Evolutionary conservation across 129 eudicot species (phyloP).

Genomic region (Oenanthe sinensis): DNA sequence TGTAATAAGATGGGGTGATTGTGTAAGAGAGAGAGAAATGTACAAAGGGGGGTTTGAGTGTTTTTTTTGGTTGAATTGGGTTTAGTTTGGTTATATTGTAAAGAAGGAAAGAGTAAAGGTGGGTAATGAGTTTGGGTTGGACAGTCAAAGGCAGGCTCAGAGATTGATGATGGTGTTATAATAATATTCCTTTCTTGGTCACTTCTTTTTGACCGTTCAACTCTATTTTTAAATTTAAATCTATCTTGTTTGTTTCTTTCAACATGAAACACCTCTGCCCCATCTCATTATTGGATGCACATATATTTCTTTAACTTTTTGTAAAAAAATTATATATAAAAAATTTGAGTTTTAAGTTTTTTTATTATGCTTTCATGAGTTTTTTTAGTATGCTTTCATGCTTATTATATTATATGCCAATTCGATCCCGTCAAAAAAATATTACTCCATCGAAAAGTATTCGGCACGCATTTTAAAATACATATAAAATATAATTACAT

Average conservation of each 20-base stretch:
- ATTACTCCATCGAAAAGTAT: too few species aligned
- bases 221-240: not conserved
- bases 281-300: not conserved
- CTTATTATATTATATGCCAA: too few species aligned
- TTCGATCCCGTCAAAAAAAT: too few species aligned
- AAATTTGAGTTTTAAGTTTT: too few species aligned
- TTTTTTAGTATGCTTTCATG: too few species aligned
- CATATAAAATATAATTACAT: too few species aligned
- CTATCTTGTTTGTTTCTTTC: not conserved
- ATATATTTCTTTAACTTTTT: too few species aligned
- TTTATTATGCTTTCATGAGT: too few species aligned
- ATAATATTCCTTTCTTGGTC: not conserved
- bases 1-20: too few species aligned
- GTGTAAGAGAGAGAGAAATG: not conserved
- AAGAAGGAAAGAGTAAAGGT: not conserved
- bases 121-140: not conserved
- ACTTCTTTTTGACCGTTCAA: conserved; percentile 31
- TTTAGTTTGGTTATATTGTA: not conserved
- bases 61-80: not conserved
- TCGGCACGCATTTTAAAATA: too few species aligned
- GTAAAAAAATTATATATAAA: too few species aligned
- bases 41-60: not conserved
- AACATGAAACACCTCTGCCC: not conserved
- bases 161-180: conserved; percentile 1
- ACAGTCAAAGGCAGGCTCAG: conserved; percentile 24